A percentile compares a stretch with the other conserved stretches of the same genome.
These are phyloP conservation scores for Tolypocladium ovalisporum DNA, from an alignment of 2,329 filamentous ascomycete species.

Conservation along the genomic window DNA sequence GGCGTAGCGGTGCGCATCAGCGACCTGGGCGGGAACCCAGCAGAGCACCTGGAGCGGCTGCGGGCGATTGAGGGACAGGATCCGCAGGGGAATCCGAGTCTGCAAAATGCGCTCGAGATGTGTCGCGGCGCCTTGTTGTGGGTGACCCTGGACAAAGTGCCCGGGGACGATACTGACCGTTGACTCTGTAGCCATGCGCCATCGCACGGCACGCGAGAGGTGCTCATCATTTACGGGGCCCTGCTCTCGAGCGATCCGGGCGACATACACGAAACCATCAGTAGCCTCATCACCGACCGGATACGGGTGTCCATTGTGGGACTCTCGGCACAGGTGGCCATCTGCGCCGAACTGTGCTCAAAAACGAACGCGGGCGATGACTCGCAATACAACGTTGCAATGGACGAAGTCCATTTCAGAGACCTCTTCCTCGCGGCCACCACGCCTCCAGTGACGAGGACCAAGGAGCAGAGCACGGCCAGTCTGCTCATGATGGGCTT, in stretches of 20 bases:
- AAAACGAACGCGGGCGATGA: conserved; percentile 76
- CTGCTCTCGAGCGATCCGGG: conserved; percentile 85
- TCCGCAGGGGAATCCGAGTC: conserved; percentile 62
- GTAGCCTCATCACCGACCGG: conserved; percentile 64
- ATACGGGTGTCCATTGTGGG: conserved; percentile 86
- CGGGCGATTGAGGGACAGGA: conserved; percentile 55
- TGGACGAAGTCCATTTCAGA: conserved; percentile 67
- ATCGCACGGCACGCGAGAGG: conserved; percentile 84
- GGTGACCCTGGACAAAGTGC: conserved; percentile 9
- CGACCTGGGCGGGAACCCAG: conserved; percentile 84
- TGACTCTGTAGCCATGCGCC: conserved; percentile 59
- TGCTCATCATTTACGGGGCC: conserved; percentile 85
- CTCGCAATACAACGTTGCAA: conserved; percentile 68
- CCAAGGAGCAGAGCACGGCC: conserved; percentile 44
- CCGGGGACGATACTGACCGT: conserved; percentile 2
- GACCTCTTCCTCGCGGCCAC: conserved; percentile 84
- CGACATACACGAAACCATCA: conserved; percentile 87
- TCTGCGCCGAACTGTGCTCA: conserved; percentile 81
- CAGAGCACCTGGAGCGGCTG: conserved; percentile 73
- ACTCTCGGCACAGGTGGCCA: conserved; percentile 80
- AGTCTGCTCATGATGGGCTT: conserved; percentile 96
- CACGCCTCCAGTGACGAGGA: conserved; percentile 75
- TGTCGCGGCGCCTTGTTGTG: conserved; percentile 81
- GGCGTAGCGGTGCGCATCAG: conserved; percentile 78
- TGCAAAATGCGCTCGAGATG: conserved; percentile 96